phyloP scores from a whole-genome alignment of 768 basidiomycete genomes.

The Trichaptum fuscoviolaceum region DNA sequence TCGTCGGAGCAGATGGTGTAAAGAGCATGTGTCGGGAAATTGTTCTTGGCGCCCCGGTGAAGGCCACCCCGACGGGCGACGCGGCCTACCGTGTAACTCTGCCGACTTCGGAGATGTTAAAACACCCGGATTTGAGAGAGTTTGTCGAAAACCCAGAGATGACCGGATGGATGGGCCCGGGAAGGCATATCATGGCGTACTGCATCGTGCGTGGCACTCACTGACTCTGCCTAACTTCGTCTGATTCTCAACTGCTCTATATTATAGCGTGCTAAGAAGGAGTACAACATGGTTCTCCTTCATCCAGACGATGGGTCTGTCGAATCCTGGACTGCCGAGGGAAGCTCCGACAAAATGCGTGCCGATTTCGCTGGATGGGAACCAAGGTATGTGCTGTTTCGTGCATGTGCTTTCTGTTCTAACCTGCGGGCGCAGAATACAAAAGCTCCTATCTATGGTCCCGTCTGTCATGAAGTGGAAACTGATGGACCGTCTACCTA shows the following conservation, averaged over 20 bases:
- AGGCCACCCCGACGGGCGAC: slow-evolving; percentile 25
- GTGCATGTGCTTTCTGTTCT: neutral
- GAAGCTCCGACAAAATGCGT: slow-evolving; percentile 41
- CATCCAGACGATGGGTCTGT: slow-evolving; percentile 35
- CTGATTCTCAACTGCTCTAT: neutral
- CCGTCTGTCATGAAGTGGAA: slow-evolving; percentile 41
- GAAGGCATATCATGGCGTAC: slow-evolving; percentile 19
- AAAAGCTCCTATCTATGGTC: slow-evolving; percentile 42
- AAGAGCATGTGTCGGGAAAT: slow-evolving; percentile 19
- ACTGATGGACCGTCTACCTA: slow-evolving; percentile 43
- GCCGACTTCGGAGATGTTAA: slow-evolving; percentile 15
- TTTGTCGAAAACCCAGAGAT: slow-evolving; percentile 17
- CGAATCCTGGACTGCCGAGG: slow-evolving; percentile 42
- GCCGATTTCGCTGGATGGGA: slow-evolving; percentile 45
- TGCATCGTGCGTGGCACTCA: slow-evolving; percentile 11
- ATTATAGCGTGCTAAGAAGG: slow-evolving; percentile 26
- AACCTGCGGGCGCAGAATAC: slow-evolving; percentile 26
- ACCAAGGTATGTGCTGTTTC: slow-evolving; percentile 31
- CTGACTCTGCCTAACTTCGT: neutral
- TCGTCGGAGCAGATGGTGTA: slow-evolving; percentile 48
- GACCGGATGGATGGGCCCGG: slow-evolving; percentile 21
- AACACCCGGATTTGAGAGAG: slow-evolving; percentile 14
- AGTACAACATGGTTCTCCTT: slow-evolving; percentile 41
- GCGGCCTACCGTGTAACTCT: slow-evolving; percentile 24
- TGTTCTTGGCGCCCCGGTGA: slow-evolving; percentile 16